Evolutionary conservation across 1,284 basidiomycete genomes (phyloP), one percentile per base, ranked within the genome.

Genomic region (Ganoderma lingzhi): DNA sequence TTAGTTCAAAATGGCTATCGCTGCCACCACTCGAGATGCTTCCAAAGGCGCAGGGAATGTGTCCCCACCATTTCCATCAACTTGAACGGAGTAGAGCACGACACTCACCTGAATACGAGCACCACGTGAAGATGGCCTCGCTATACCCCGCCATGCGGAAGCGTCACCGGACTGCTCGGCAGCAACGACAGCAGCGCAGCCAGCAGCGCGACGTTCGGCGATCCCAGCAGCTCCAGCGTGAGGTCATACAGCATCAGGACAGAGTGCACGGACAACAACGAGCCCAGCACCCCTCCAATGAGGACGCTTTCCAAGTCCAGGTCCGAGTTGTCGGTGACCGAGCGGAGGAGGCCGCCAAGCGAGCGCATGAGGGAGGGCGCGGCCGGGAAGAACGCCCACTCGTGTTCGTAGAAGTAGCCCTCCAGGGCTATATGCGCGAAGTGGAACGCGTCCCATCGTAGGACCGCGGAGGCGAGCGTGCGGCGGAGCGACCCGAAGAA

Each of bases 401-500:
- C 86, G 76, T 98, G 88, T 79, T 99, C 97, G 79, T 89, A 91
- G 5, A 81, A 78, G 78, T 97, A 94, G 12, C 87, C 87, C 19
- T 88, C 80, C 15, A 84, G 73, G 0, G 94, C 93, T 61, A 95
- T 87, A 70, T 87, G 84, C 1, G 82, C 75, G 78, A 96, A 98
- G 80, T 98, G 92, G 69, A 98, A 86, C 1, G 87, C 86, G 77
- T 99, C 97, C 97, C 97, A 99, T 71, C 96, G 89, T n/a, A 95
- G 82, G 2, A 88, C 73, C 1, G 84, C 76, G 14, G 77, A 79
- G 0, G 78, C 68, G 4, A 77, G 64, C 2, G 69, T 62, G 3
- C 58, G 65, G 3, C 67, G 62, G 2, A 71, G 67, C 19, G 71
- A 71, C 23, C 48, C 48, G 17, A 63, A 45, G 37, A 42, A 2